These are phyloP conservation scores for Diaporthe vaccinii DNA, from an alignment of 2,329 filamentous ascomycete genomes.

Conservation along the genomic window DNA sequence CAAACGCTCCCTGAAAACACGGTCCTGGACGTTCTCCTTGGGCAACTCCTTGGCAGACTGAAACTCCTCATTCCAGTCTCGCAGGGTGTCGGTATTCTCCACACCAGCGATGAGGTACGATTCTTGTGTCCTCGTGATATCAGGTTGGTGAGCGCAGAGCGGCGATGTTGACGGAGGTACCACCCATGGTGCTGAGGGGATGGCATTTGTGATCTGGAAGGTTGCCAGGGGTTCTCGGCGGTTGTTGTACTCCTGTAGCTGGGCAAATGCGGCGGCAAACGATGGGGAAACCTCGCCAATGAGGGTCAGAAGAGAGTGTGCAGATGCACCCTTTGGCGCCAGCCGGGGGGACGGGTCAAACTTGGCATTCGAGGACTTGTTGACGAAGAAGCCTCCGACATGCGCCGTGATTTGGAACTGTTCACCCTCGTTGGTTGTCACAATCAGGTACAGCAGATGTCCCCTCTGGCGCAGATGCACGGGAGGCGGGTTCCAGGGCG, in stretches of 20 bases:
- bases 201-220: constrained; percentile 95
- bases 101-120: constrained; percentile 90
- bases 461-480: constrained; percentile 92
- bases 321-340: constrained; percentile 80
- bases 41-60: constrained; percentile 96
- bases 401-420: constrained; percentile 94
- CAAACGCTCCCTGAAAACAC: constrained; percentile 93
- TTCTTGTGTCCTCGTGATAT: constrained; percentile 92
- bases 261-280: constrained; percentile 81
- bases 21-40: constrained; percentile 92
- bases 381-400: constrained; percentile 95
- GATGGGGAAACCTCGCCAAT: constrained; percentile 85
- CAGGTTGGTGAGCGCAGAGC: constrained; percentile 79
- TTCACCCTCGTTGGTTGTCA: constrained; percentile 94
- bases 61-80: constrained; percentile 99
- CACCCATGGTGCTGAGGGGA: constrained; percentile 92
- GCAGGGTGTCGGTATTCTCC: constrained; percentile 92
- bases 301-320: constrained; percentile 89
- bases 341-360: constrained; percentile 90
- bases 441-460: constrained; percentile 89
- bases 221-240: constrained; percentile 89
- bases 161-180: constrained; percentile 76
- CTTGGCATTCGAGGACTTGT: constrained; percentile 94
- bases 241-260: constrained; percentile 87
- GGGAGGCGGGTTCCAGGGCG: constrained; percentile 96